Evolutionary conservation across 1,139 yeast genomes (phyloP).

Genomic region (Magnusiomyces sp.): DNA sequence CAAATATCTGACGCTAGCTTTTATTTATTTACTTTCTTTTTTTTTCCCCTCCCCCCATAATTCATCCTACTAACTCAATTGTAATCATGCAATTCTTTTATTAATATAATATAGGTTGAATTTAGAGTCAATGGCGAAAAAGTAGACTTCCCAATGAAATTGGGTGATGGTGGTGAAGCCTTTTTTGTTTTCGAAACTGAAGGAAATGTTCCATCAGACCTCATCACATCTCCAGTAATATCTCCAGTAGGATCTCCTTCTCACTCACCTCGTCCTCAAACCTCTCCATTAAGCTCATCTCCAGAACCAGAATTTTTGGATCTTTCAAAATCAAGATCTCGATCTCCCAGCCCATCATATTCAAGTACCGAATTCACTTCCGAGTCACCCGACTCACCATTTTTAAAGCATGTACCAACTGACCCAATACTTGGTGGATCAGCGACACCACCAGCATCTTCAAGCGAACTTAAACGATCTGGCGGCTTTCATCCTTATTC

Average conservation of each 20-base stretch:
- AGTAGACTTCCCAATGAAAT: constrained; percentile 86
- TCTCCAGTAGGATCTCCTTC: constrained; percentile 66
- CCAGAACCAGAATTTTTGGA: constrained; percentile 52
- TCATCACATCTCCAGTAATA: constrained; percentile 85
- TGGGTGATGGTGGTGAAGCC: constrained; percentile 98
- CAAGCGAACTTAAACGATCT: no score
- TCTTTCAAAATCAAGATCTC: constrained; percentile 23
- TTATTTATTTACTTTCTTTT: neutral
- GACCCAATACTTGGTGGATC: constrained; percentile 5
- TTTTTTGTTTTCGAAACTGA: constrained; percentile 90
- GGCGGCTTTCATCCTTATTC: no score
- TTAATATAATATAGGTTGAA: constrained; percentile 42
- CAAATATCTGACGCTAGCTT: no score
- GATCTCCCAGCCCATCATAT: constrained; percentile 17
- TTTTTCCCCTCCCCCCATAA: no score
- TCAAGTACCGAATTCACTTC: neutral
- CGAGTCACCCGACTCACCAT: constrained; percentile 5
- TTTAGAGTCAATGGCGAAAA: constrained; percentile 74
- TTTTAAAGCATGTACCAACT: neutral
- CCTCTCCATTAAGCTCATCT: constrained; percentile 6
- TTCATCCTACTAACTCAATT: no score
- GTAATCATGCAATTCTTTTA: no score
- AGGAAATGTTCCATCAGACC: constrained; percentile 60
- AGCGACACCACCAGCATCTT: constrained; percentile 3
- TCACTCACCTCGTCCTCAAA: constrained; percentile 7